Conservation (phyloP, 2,329 filamentous ascomycete genomes). For the Claviceps sp. region DNA sequence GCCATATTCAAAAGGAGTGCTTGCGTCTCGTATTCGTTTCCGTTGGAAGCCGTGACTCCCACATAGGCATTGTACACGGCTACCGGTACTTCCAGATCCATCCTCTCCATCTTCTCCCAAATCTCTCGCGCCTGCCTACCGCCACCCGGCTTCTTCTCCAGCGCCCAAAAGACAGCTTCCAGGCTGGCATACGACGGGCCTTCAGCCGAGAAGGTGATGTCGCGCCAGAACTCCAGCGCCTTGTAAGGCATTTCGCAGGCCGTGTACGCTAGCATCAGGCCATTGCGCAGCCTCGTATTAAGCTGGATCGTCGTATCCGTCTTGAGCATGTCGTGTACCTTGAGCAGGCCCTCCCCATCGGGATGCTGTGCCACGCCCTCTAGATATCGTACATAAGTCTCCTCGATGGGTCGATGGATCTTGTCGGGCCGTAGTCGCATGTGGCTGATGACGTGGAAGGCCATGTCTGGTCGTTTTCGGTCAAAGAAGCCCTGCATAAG, state of each 20-base stretch:
- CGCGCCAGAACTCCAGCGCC: constrained; percentile 68
- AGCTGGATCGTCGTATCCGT: constrained; percentile 72
- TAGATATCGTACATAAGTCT: constrained; percentile 68
- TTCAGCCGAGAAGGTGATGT: constrained; percentile 72
- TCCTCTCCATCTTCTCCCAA: constrained; percentile 55
- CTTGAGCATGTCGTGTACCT: constrained; percentile 87
- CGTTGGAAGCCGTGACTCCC: constrained; percentile 61
- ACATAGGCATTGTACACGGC: constrained; percentile 65
- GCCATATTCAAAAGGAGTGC: constrained; percentile 54
- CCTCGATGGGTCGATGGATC: constrained; percentile 50
- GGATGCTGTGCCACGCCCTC: constrained; percentile 53
- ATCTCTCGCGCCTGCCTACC: constrained; percentile 50
- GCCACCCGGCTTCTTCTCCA: constrained; percentile 48
- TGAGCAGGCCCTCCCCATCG: constrained; percentile 48
- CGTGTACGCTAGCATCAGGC: constrained; percentile 75
- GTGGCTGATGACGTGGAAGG: constrained; percentile 73
- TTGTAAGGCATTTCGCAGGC: constrained; percentile 50
- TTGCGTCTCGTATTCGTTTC: constrained; percentile 54
- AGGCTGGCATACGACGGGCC: constrained; percentile 75
- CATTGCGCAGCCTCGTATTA: constrained; percentile 65
- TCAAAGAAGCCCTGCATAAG: constrained; percentile 77
- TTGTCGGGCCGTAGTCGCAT: constrained; percentile 69
- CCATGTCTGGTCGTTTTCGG: constrained; percentile 70
- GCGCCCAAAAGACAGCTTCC: constrained; percentile 66
- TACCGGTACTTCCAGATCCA: constrained; percentile 68